These are phyloP conservation scores for Tuber calosporum DNA, from an alignment of 495 filamentous ascomycete genomes.

Conservation along the genomic window DNA sequence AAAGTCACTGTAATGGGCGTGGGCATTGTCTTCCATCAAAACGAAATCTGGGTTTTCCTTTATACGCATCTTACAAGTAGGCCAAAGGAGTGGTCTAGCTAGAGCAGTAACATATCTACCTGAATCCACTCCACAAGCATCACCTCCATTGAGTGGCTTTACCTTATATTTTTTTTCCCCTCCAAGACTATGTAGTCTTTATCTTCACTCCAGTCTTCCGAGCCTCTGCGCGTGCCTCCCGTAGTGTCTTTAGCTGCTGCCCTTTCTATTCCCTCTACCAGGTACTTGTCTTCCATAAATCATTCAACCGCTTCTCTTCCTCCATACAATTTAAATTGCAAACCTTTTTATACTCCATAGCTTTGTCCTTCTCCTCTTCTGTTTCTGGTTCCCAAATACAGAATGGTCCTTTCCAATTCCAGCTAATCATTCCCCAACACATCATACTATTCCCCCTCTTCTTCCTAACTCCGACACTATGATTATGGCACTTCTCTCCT, in stretches of 20 bases:
- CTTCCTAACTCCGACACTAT: background rate
- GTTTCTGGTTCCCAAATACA: constrained; percentile 4
- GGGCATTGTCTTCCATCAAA: constrained; percentile 10
- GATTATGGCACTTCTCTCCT: background rate
- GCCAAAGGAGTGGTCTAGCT: background rate
- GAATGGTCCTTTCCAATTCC: background rate
- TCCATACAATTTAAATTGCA: background rate
- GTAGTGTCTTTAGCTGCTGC: background rate
- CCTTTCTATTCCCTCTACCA: too few species aligned
- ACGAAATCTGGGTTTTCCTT: constrained; percentile 6
- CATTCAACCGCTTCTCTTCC: background rate
- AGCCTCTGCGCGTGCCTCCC: background rate
- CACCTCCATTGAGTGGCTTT: background rate
- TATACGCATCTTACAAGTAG: constrained; percentile 6
- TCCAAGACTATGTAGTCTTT: background rate
- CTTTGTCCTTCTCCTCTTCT: background rate
- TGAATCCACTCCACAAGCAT: background rate
- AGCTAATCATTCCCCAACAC: constrained; percentile 11
- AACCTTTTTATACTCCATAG: background rate
- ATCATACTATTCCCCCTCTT: background rate
- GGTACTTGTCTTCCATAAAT: background rate
- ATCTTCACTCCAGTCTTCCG: background rate
- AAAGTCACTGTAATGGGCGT: constrained; percentile 5
- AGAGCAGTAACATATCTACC: constrained; percentile 9
- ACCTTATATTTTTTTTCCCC: constrained; percentile 11